Evolutionary conservation across 257 asterid species (phyloP), one percentile per base, ranked within the genome.

Genomic region (Przewalskia tangutica): DNA sequence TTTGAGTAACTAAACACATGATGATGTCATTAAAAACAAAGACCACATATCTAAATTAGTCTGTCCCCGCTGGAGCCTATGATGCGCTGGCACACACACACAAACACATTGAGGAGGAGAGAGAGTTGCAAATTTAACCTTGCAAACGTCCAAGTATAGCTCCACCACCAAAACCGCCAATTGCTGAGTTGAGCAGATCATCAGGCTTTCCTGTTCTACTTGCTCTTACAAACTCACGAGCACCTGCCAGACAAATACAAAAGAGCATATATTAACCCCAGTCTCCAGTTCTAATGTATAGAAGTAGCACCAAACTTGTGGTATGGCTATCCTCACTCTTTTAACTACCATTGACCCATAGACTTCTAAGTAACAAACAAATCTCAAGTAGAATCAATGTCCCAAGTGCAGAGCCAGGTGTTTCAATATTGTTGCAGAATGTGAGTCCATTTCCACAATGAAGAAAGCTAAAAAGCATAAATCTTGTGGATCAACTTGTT

Each of bases 101-200:
- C 40, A 18, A 40, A 68, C 56, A 10, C 6, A 44, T 2, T 44
- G 56, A 50, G 63, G 34, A 27, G 44, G 14, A 32, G 34, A 59
- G 67, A 73, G 32, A 27, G 23, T 46, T 17, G 38, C 79, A 48
- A 73, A 73, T 23, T 68, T 48, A 32, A 87, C 99, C 99, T 94
- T 95, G 99, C 84, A 95, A 94, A 77, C 97, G 98, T 64, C 99
- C 99, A 11, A 94, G 97, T 82, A 94, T 66, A 56, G 99, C 97
- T 55, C 99, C 99, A 16, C 97, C 89, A 77, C 92, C 91, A 81
- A 92, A 87, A 82, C 99, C 99, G 87, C 96, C 99, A 81, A 95
- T 82, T n/a, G 66, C 85, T 11, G 98, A 95, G 88, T 95, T 95
- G 32, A 92, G 77, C 84, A 94, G 86, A 89, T 95, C 98, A 81